phyloP scores from a whole-genome alignment of 768 basidiomycete genomes.

The Paxillus involutus region DNA sequence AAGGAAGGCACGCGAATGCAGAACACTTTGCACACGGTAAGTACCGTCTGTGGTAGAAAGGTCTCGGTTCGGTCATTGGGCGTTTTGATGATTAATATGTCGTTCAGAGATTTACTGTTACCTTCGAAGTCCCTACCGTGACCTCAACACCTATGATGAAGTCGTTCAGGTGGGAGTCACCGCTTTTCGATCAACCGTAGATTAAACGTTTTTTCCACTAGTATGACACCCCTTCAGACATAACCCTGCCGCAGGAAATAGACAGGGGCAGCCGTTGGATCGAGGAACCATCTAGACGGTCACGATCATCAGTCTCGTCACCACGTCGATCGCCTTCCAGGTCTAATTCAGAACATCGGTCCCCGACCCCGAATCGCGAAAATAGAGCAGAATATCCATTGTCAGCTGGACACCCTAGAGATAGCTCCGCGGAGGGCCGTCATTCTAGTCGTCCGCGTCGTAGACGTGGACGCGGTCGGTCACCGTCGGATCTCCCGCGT shows the following conservation, averaged over 20 bases:
- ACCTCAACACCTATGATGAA: constrained; percentile 79
- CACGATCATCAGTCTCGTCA: constrained; percentile 15
- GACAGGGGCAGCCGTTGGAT: constrained; percentile 30
- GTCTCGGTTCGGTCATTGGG: not conserved
- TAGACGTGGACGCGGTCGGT: constrained; percentile 2
- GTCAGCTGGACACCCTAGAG: not conserved
- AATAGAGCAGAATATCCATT: constrained; percentile 3
- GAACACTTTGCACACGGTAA: constrained; percentile 94
- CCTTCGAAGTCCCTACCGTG: constrained; percentile 84
- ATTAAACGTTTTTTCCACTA: constrained; percentile 25
- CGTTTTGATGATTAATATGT: constrained; percentile 1
- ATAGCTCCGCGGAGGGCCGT: constrained; percentile 6
- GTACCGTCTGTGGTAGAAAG: constrained; percentile 18
- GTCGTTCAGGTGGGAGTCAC: constrained; percentile 64
- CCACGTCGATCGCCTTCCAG: constrained; percentile 25
- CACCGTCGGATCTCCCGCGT: not conserved
- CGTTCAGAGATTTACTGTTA: constrained; percentile 82
- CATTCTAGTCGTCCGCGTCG: not conserved
- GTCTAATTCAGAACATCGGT: constrained; percentile 27
- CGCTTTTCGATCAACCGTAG: not conserved
- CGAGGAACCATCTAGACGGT: constrained; percentile 24
- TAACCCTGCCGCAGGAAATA: constrained; percentile 34
- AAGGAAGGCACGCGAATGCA: constrained; percentile 65
- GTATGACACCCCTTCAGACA: constrained; percentile 57
- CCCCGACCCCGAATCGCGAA: constrained; percentile 7